Percentiles rank a stretch among this genome's conserved stretches.
Evolutionary conservation across 2,329 filamentous ascomycete genomes (phyloP).

Genomic region (Hawksworthiomyces lignivorus): DNA sequence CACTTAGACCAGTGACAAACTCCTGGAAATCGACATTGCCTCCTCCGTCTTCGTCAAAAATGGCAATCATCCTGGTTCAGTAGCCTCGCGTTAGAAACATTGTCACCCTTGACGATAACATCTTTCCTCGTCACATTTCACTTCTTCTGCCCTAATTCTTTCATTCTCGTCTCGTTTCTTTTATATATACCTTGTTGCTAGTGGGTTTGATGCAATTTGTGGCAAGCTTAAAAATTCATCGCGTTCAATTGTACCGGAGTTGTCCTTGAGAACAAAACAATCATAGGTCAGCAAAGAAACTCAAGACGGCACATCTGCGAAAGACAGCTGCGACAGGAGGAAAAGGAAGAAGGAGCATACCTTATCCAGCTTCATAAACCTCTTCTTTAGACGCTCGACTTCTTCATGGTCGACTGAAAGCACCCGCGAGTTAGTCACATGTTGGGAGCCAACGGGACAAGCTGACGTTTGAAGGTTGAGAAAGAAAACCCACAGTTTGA

Average conservation of each 20-base stretch:
- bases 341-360: too few relatives aligned
- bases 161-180: neutral
- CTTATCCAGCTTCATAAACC: constrained; percentile 99
- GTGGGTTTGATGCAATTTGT: constrained; percentile 94
- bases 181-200: constrained; percentile 71
- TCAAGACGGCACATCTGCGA: too few relatives aligned
- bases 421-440: too few relatives aligned
- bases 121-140: too few relatives aligned
- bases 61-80: constrained; percentile 79
- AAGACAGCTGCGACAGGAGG: too few relatives aligned
- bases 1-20: constrained; percentile 89
- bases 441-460: too few relatives aligned
- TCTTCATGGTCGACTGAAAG: constrained; percentile 97
- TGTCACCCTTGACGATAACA: too few relatives aligned
- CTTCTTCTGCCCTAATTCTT: too few relatives aligned
- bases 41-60: constrained; percentile 97
- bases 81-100: too few relatives aligned
- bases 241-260: constrained; percentile 95
- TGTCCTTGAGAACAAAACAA: constrained; percentile 65
- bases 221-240: constrained; percentile 96
- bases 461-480: too few relatives aligned
- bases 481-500: constrained; percentile 68
- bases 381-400: constrained; percentile 88
- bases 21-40: constrained; percentile 98
- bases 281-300: too few relatives aligned